Percentiles rank a stretch among this genome's conserved stretches.
Conservation (phyloP, 805 yeast genomes). For the Wickerhamomyces strasburgensis region DNA sequence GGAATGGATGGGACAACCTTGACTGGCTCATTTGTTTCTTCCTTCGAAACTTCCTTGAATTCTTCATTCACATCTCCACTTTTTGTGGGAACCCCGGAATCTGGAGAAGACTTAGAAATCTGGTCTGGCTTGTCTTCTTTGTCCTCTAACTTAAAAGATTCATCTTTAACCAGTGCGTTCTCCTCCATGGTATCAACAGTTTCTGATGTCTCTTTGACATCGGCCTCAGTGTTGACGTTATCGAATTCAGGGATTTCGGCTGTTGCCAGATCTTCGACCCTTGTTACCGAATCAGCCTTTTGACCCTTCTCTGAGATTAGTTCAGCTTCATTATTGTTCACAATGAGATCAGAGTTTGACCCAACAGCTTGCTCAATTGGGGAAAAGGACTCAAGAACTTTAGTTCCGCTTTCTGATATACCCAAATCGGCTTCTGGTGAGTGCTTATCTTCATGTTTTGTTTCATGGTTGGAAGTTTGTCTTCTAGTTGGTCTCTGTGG, state of each 20-base stretch:
- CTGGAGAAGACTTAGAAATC: background rate
- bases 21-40: constrained; percentile 1
- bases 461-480: too few species aligned
- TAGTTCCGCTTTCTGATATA: too few species aligned
- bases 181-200: background rate
- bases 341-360: too few species aligned
- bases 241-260: constrained; percentile 1
- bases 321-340: too few species aligned
- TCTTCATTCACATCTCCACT: background rate
- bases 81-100: background rate
- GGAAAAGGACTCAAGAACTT: too few species aligned
- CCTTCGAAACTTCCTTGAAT: too few species aligned
- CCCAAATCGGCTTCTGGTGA: too few species aligned
- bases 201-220: background rate
- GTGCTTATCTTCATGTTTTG: too few species aligned
- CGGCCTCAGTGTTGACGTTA: too few species aligned
- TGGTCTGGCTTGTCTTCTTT: background rate
- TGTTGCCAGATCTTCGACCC: background rate
- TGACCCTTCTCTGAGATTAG: background rate
- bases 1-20: constrained; percentile 1
- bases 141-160: background rate
- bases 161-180: background rate
- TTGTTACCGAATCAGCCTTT: background rate
- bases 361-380: too few species aligned
- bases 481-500: too few species aligned